Base-by-base conservation (phyloP, 768 basidiomycete species). In the Boletus pseudo-olivaceus region DNA sequence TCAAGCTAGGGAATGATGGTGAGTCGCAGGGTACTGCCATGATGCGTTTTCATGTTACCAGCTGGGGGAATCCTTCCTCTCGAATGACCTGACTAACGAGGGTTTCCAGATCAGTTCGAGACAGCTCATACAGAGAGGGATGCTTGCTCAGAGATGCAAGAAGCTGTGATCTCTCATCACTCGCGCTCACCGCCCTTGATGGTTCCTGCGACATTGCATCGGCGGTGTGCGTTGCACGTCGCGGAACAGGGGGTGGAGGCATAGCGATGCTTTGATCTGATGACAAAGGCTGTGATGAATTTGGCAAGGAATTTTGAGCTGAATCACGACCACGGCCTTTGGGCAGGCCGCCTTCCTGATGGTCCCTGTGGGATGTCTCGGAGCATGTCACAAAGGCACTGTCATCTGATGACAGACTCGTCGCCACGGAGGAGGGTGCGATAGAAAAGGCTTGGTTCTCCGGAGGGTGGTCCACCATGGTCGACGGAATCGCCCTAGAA, bases 31-130 rank as follows among this genome's bases (percentile, higher is more conserved):
- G 34, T 20, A 49, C 17, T 38, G 17, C 33, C 29, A 37, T 26
- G 27, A 45, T 15, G 4, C 20, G 9, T 39, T 58, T 52, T 50
- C 29, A 10, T 32, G 81, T 56, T 61, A 90, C 92, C 81, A 98
- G 76, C 58, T 81, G 78, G 12, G 78, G 70, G 64, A 97, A 93
- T 7, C 91, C 84, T 49, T 93, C 84, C 66, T 90, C 88, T 49
- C 82, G 79, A 17, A 90, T 75, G 23, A 89, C 77, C 27, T 83
- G 77, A 11, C 78, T 75, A 17, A 90, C 77, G 3, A 86, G 65
- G 42, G 69, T 68, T 61, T 88, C 85, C 12, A 90, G 76, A 7
- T 78, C 74, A 11, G 67, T 53, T 33, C 67, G 72, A 23, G 85
- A 67, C 27, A 88, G 67, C 47, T 78, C 69, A 58, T 87, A 85